phyloP scores from a whole-genome alignment of 768 basidiomycete species.

The Termitomyces eurrhizus region DNA sequence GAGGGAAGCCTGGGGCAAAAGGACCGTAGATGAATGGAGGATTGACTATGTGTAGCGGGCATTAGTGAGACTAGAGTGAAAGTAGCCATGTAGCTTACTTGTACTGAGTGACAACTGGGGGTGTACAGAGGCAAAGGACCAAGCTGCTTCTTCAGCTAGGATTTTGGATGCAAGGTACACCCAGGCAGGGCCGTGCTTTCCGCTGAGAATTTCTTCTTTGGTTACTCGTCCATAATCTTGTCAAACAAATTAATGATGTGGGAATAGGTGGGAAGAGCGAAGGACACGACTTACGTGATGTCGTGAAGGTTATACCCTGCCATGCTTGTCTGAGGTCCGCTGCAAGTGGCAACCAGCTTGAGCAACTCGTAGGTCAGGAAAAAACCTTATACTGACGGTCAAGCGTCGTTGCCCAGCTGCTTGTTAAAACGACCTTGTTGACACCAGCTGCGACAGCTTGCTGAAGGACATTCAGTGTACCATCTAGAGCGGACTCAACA shows the following conservation, averaged over 20 bases:
- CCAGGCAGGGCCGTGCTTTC: slow-evolving; percentile 3
- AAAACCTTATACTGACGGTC: slow-evolving; percentile 6
- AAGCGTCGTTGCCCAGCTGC: slow-evolving; percentile 8
- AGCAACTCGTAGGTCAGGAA: background rate
- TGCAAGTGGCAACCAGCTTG: background rate
- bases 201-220: slow-evolving; percentile 8
- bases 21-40: slow-evolving; percentile 13
- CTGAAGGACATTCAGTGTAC: slow-evolving; percentile 12
- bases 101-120: slow-evolving; percentile 29
- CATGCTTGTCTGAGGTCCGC: background rate
- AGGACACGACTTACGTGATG: background rate
- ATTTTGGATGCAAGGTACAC: slow-evolving; percentile 8
- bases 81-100: slow-evolving; percentile 18
- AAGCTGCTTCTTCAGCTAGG: slow-evolving; percentile 25
- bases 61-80: background rate
- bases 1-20: slow-evolving; percentile 8
- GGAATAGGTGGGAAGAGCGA: background rate
- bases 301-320: slow-evolving; percentile 3
- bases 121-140: slow-evolving; percentile 34
- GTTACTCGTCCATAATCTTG: slow-evolving; percentile 8
- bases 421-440: slow-evolving; percentile 10
- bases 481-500: slow-evolving; percentile 9
- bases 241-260: background rate
- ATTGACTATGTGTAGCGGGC: slow-evolving; percentile 19
- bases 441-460: slow-evolving; percentile 11